These are phyloP conservation scores for Carex scoparia DNA, from an alignment of 176 grass and related monocot species.

Conservation along the genomic window DNA sequence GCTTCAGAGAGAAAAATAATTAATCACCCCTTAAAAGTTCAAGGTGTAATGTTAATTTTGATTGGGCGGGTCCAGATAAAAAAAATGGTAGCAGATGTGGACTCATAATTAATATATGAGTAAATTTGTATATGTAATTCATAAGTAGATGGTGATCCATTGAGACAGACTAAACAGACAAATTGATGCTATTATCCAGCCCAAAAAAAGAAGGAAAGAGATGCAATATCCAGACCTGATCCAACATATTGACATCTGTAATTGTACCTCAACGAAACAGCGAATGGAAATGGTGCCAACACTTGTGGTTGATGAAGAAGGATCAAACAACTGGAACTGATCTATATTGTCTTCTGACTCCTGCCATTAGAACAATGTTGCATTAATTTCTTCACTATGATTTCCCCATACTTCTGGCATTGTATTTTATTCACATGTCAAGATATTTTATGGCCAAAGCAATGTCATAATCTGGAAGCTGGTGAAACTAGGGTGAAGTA, in stretches of 20 bases:
- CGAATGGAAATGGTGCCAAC: constrained; percentile 69
- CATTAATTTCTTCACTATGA: constrained; percentile 1
- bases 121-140: background rate
- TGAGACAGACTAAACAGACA: constrained; percentile 8
- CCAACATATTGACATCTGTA: background rate
- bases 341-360: constrained; percentile 67
- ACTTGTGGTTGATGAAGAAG: constrained; percentile 52
- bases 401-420: background rate
- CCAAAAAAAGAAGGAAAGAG: constrained; percentile 28
- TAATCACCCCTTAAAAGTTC: background rate
- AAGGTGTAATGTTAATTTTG: background rate
- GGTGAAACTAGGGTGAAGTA: background rate
- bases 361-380: constrained; percentile 30
- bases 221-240: background rate
- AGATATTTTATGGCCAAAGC: background rate
- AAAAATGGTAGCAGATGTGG: background rate
- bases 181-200: constrained; percentile 37
- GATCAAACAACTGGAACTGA: constrained; percentile 61
- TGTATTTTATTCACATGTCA: background rate
- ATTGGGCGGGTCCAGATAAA: background rate
- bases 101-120: background rate
- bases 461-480: background rate
- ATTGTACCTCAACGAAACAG: constrained; percentile 47
- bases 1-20: background rate
- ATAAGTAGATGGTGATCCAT: background rate